Evolutionary conservation across 345 rosid species (phyloP).

Genomic region (Melaleuca alternifolia): DNA sequence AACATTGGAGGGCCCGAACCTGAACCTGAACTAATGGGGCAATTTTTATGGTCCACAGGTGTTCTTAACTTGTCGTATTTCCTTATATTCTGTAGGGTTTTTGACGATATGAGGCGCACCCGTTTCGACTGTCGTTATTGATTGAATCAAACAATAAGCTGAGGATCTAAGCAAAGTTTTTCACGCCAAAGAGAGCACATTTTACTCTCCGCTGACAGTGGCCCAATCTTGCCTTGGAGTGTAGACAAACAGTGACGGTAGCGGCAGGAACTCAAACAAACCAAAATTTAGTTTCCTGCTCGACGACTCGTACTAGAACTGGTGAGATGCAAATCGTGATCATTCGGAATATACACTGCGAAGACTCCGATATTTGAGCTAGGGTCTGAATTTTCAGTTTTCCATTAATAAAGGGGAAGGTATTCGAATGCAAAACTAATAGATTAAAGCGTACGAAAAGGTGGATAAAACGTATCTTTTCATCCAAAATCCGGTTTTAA

Average conservation of each 20-base stretch:
- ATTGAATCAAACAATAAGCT: fast-evolving
- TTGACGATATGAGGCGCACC: neutral
- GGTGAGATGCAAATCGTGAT: neutral
- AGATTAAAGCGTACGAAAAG: too few relatives aligned
- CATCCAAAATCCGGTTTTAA: neutral
- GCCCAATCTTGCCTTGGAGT: neutral
- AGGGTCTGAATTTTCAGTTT: too few relatives aligned
- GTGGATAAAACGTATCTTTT: neutral
- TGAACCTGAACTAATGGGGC: neutral
- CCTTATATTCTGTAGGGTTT: neutral
- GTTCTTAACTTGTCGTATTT: neutral
- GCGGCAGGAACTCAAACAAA: neutral
- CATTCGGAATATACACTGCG: neutral
- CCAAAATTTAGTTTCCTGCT: too few relatives aligned
- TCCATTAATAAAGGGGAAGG: too few relatives aligned
- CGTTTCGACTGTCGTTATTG: neutral
- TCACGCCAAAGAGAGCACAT: neutral
- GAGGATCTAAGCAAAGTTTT: neutral
- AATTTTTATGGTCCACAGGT: neutral
- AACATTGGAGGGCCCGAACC: neutral
- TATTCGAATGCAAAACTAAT: neutral
- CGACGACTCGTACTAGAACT: neutral
- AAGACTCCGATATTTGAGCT: neutral
- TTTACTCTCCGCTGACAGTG: neutral
- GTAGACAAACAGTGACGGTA: neutral